A percentile compares a stretch with the other conserved stretches of the same genome.
phyloP scores from a whole-genome alignment of 495 filamentous ascomycete genomes.

The Penicillium robsamsonii region DNA sequence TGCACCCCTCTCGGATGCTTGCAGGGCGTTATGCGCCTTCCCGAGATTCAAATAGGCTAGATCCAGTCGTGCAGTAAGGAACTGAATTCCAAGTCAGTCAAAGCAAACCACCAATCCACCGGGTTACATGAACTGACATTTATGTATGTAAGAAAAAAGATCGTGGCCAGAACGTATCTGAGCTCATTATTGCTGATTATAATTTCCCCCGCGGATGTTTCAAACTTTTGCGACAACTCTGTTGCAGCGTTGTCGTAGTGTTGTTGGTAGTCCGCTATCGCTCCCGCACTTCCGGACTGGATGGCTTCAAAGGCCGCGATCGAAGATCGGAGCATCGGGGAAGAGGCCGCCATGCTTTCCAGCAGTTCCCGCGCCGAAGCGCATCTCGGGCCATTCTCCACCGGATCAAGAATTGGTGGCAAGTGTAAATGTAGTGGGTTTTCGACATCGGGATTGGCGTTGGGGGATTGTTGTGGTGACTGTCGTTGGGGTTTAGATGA shows the following conservation, averaged over 20 bases:
- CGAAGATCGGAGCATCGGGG: not conserved
- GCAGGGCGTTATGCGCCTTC: slow-evolving; percentile 14
- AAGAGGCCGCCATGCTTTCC: not conserved
- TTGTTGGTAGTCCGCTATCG: not conserved
- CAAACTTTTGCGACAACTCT: not conserved
- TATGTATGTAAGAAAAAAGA: slow-evolving; percentile 1
- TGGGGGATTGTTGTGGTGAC: not conserved
- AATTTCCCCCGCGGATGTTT: not conserved
- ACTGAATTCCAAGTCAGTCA: slow-evolving; percentile 4
- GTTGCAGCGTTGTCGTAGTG: not conserved
- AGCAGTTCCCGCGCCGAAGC: slow-evolving; percentile 1
- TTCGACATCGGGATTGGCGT: not conserved
- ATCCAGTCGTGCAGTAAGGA: not conserved
- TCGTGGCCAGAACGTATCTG: not conserved
- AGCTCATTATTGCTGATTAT: not conserved
- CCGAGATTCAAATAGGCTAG: slow-evolving; percentile 9
- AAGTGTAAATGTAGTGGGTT: not conserved
- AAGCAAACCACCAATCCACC: slow-evolving; percentile 1
- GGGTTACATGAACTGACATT: not conserved
- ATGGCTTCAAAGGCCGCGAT: slow-evolving; percentile 1
- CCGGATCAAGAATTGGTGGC: not conserved
- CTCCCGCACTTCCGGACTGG: not conserved
- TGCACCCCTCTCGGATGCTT: slow-evolving; percentile 10
- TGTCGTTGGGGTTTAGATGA: not conserved
- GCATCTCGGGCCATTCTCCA: not conserved